Evolutionary conservation across 768 basidiomycete genomes (phyloP), one percentile per base, ranked within the genome.

Genomic region (Cyclocybe cylindracea): DNA sequence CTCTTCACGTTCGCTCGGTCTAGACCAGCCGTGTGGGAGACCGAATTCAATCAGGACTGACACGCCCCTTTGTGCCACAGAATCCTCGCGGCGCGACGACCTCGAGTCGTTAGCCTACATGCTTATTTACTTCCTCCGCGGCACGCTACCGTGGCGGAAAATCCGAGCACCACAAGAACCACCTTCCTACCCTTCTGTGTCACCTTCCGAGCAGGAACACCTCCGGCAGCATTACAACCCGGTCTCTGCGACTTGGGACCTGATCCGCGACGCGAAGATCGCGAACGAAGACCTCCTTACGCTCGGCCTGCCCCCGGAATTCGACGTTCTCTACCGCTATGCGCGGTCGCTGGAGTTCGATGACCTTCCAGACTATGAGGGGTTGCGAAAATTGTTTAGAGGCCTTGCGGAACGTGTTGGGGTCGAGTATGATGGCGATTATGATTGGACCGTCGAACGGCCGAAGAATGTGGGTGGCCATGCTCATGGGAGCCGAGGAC

Each of bases 321-420:
- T 93, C 53, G 87, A 87, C 56, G 81, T 91, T 48, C 78, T 93
- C 59, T 88, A 87, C 68, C 78, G 80, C 40, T 94, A 94, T 70
- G 84, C 87, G 16, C 82, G 92, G 40, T 84, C 84, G 2, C 82
- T n/a, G 34, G 87, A 87, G 56, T 94, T 94, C 59, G 90, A 90
- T 61, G 92, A 94, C 72, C 76, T 91, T 37, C 93, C 92, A 8
- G 93, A 95, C 68, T 95, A 94, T 61, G 86, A 85, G 39, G n/a
- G 91, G 24, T 73, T 94, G 18, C 78, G 91, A 39, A 80, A 79
- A 40, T 78, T 92, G 40, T 91, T 94, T 67, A 77, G 79, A 11
- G 80, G 78, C 3, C 63, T 87, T 9, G 85, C 79, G 1, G 74
- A 72, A 51, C 74, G 79, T 7, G 67, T 78, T n/a, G 81, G 78